Evolutionary conservation across 2,329 filamentous ascomycete genomes (phyloP), one percentile per base, ranked within the genome.

Genomic region (Ophiostoma perfectum): DNA sequence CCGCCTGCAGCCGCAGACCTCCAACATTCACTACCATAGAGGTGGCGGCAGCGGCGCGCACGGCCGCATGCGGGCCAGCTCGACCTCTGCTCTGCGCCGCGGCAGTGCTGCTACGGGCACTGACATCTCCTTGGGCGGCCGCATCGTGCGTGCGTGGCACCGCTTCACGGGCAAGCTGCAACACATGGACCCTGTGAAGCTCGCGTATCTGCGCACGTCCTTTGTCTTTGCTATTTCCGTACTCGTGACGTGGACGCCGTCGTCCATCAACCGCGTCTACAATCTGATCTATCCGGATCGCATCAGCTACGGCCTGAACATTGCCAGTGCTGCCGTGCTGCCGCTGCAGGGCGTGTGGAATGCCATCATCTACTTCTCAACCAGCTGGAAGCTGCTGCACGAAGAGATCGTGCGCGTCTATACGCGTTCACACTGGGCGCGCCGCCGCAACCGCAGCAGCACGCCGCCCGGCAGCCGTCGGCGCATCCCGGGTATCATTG

Each of bases 281-380:
- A 84, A 86, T 71, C 83, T 92, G 71, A 78, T 87, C 7, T 78
- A 84, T 66, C 84, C 85, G 0, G 75, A 81, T 12, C 73, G 78
- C 8, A 81, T 82, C 42, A 84, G 82, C 69, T 93, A 87, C 75
- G 84, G 82, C 11, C 84, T 92, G 66, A 89, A 90, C 75, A 83
- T 92, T 66, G 84, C 86, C 1, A 88, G 88, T 6, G 88, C 89
- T 2, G 81, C 91, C 1, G 90, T 93, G 0, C 81, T 94, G 4
- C 90, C 91, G 0, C 80, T 92, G 1, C 91, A 94, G 76, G 91
- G 91, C 0, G 84, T 92, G 44, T 93, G 91, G 90, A 94, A 94
- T 75, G 85, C 87, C 42, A 79, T 91, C 66, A 91, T 95, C 68
- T 94, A 93, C 78, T 85, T 90, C 70, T 84, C 84, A 5, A 90